Evolutionary conservation across 2,329 filamentous ascomycete genomes (phyloP), one percentile per base, ranked within the genome.

Genomic region (Botrytis paeoniae): DNA sequence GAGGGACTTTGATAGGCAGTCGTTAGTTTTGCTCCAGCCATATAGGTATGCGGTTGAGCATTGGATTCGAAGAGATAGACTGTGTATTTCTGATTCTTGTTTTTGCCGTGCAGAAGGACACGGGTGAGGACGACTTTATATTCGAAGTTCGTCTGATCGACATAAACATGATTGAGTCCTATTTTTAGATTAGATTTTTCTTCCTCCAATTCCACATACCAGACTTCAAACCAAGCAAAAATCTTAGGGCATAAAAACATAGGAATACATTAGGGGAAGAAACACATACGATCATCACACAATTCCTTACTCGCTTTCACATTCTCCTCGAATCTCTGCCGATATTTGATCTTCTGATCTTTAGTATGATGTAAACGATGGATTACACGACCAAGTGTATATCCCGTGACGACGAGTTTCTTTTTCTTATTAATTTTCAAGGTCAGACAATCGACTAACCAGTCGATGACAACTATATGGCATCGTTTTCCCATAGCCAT

Each of bases 41-140:
- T 87, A 82, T 93, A 94, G 0, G 87, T 85, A 73, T 83, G 84
- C 0, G 91, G 91, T 22, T 82, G 81, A 18, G 85, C 83, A 74
- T 88, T 85, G 8, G 90, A 91, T 80, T 93, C 89, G 82, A 89
- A 93, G 69, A 95, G 84, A 74, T 85, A 87, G 3, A 93, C 80
- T 0, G 84, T 83, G 59, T 89, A 90, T 48, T 86, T 88, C 78
- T 93, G 88, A 61, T 87, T 87, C 0, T 82, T 79, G 57, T 86
- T 86, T 18, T 83, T 83, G 7, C 77, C 76, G 22, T 81, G 79
- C 74, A 81, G 57, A 79, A 85, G 81, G 82, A 87, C 79, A 79
- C 91, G 87, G 4, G 85, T 85, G 22, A 96, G 82, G 0, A 85
- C 84, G 73, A 93, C 82, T 71, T 90, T 85, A 81, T 93, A 94